phyloP scores from a whole-genome alignment of 2,329 filamentous ascomycete species.

The Hawksworthiomyces lignivorus region DNA sequence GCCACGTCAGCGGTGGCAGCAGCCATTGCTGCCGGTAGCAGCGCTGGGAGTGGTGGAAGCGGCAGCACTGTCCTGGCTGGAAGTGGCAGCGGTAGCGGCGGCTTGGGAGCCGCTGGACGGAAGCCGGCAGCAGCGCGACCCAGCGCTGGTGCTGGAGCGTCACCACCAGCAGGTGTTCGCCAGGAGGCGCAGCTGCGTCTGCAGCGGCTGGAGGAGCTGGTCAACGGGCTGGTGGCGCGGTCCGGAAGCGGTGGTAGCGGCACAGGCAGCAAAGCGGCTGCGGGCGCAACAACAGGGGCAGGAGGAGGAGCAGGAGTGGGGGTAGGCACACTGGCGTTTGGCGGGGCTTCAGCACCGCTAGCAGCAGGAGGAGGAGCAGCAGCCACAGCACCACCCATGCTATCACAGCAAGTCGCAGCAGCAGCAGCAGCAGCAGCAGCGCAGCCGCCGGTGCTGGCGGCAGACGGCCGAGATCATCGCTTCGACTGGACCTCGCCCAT shows the following conservation, averaged over 20 bases:
- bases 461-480: slow-evolving; percentile 4
- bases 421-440: background rate
- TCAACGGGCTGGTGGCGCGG: slow-evolving; percentile 18
- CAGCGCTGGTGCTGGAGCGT: background rate
- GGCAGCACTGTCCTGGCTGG: slow-evolving; percentile 22
- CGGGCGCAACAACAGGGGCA: too few relatives aligned
- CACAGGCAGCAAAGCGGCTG: too few relatives aligned
- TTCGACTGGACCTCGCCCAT: background rate
- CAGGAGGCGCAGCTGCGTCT: slow-evolving; percentile 33
- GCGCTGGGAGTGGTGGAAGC: slow-evolving; percentile 9
- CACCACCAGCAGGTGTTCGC: slow-evolving; percentile 11
- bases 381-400: too few relatives aligned
- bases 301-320: too few relatives aligned
- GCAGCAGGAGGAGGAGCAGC: too few relatives aligned
- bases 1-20: background rate
- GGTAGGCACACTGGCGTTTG: too few relatives aligned
- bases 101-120: too few relatives aligned
- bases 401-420: too few relatives aligned
- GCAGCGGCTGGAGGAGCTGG: slow-evolving; percentile 33
- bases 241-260: too few relatives aligned
- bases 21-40: background rate
- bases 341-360: too few relatives aligned
- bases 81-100: slow-evolving; percentile 17
- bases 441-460: too few relatives aligned
- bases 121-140: background rate